These are phyloP conservation scores for Neurospora terricola DNA, from an alignment of 495 filamentous ascomycete species.

Conservation along the genomic window DNA sequence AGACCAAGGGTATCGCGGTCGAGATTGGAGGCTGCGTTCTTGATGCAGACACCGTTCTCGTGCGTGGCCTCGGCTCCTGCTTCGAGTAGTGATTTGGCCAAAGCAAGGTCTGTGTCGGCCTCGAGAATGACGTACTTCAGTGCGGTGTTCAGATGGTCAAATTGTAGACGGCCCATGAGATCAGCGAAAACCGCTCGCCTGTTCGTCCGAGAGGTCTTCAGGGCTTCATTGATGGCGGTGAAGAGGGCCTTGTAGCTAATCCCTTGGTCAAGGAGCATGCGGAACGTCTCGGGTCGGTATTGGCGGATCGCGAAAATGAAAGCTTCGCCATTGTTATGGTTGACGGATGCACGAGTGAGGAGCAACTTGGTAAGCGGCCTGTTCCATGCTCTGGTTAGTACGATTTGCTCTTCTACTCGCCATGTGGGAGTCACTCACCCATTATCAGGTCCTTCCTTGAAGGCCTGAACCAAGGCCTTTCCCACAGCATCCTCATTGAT, in stretches of 20 bases:
- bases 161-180: slow-evolving; percentile 10
- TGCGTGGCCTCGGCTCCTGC: slow-evolving; percentile 16
- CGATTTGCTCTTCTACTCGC: background rate
- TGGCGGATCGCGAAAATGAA: slow-evolving; percentile 20
- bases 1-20: slow-evolving; percentile 11
- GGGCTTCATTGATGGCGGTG: slow-evolving; percentile 16
- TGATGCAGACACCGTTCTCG: slow-evolving; percentile 21
- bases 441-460: slow-evolving; percentile 17
- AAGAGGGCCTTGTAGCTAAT: slow-evolving; percentile 17
- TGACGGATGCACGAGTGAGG: slow-evolving; percentile 15
- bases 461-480: slow-evolving; percentile 25
- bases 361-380: slow-evolving; percentile 14
- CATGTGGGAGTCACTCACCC: slow-evolving; percentile 6
- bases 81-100: slow-evolving; percentile 14
- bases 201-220: slow-evolving; percentile 4
- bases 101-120: slow-evolving; percentile 9
- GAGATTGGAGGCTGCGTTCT: slow-evolving; percentile 19
- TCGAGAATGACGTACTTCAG: slow-evolving; percentile 19
- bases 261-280: slow-evolving; percentile 18
- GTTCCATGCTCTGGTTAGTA: background rate
- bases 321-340: slow-evolving; percentile 24
- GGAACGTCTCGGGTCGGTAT: slow-evolving; percentile 14
- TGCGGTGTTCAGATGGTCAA: slow-evolving; percentile 21
- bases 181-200: slow-evolving; percentile 9
- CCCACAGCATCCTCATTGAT: slow-evolving; percentile 22